Conservation (phyloP, 345 rosid genomes). For the Gossypium raimondii region DNA sequence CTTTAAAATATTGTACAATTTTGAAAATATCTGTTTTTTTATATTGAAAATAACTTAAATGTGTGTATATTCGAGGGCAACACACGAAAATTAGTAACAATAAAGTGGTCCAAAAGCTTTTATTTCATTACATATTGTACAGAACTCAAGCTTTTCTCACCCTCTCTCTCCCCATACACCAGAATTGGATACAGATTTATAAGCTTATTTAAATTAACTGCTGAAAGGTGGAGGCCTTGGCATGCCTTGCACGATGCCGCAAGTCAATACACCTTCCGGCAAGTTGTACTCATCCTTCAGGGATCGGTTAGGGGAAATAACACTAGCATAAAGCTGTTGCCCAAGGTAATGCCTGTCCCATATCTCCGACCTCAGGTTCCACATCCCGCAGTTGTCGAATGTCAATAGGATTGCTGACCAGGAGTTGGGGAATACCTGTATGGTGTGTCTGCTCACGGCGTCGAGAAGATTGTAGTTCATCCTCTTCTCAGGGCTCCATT, state of each 20-base stretch:
- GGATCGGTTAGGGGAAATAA: slow-evolving; percentile 59
- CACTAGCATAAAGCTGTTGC: slow-evolving; percentile 69
- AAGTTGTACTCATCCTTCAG: slow-evolving; percentile 81
- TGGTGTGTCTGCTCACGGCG: slow-evolving; percentile 78
- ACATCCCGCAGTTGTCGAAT: slow-evolving; percentile 92
- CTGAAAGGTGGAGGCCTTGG: slow-evolving; percentile 65
- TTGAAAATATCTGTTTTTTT: too few species aligned
- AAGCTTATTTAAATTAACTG: background rate
- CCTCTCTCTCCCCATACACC: background rate
- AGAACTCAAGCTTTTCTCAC: background rate
- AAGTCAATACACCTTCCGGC: slow-evolving; percentile 50
- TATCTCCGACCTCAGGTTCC: slow-evolving; percentile 78
- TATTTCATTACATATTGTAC: too few species aligned
- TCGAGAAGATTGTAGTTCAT: slow-evolving; percentile 70
- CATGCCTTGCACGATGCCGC: slow-evolving; percentile 56
- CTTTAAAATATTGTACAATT: too few species aligned
- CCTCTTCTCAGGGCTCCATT: slow-evolving; percentile 82
- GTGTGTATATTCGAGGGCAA: too few species aligned
- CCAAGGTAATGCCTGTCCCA: slow-evolving; percentile 70
- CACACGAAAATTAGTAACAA: too few species aligned
- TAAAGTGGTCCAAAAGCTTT: too few species aligned
- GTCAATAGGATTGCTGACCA: slow-evolving; percentile 85
- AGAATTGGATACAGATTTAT: background rate
- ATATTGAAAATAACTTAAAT: too few species aligned
- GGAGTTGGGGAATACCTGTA: slow-evolving; percentile 80